Base-by-base conservation (phyloP, 345 rosid species). In the Ailanthus altissimus region DNA sequence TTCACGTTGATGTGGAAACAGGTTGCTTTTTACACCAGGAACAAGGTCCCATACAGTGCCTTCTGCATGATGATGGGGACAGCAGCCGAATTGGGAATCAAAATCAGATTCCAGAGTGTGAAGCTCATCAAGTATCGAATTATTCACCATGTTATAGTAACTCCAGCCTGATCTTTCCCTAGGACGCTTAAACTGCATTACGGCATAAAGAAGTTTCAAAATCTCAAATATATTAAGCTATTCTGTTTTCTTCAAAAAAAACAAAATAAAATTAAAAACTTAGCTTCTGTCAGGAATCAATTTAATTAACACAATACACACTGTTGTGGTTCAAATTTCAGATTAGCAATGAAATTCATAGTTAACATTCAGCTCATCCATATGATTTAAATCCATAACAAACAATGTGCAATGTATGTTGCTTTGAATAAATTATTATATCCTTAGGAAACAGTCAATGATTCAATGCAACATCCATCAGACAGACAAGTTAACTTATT, bases 21-120 rank as follows among this genome's bases (percentile, higher is more conserved):
- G 49, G 59, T 75, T 83, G 68, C 75, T 82, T 23, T 72, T 78
- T 1, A 81, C 67, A n/a, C 89, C 89, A 63, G 97, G 97, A 51
- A 93, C 84, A 74, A 86, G 75, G 73, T 86, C 86, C 97, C 93
- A 92, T 46, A 92, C 95, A 0, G 93, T 89, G 54, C 90, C 93
- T 60, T 67, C 73, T 1, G 42, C 23, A 12, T 54, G 59, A 67
- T 70, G 5, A 67, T 15, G 46, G 67, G 54, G 43, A 64, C 82
- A 78, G 56, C 14, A 6, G 53, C 74, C 78, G 25, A 67, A 8
- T 42, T 43, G 60, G 61, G 75, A 36, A 8, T 60, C 45, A 42
- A 61, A 25, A 49, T 62, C 81, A 20, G 53, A 68, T 58, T 72
- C 78, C 10, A 75, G 64, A 32, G 59, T 21, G 14, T 47, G 20